Conservation (phyloP, 1,139 yeast species). For the Blastobotrys petasosporus region DNA sequence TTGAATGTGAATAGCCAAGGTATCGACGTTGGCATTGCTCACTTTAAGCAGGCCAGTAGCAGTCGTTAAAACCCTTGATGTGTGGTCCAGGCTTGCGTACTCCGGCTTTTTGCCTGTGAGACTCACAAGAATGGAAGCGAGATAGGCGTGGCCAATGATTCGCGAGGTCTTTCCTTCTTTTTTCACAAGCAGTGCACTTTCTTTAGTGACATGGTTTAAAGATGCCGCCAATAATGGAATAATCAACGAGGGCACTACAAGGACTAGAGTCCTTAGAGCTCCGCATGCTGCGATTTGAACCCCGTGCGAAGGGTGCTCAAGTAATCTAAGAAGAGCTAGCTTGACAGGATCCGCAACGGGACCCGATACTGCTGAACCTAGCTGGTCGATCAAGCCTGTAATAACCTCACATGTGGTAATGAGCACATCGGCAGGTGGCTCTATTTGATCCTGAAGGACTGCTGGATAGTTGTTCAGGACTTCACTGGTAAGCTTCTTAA, state of each 20-base stretch:
- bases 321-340: conserved; percentile 18
- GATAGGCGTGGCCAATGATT: conserved; percentile 29
- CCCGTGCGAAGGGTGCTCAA: conserved; percentile 18
- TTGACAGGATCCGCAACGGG: conserved; percentile 21
- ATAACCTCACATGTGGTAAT: conserved; percentile 27
- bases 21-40: conserved; percentile 27
- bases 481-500: conserved; percentile 27
- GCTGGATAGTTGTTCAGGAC: conserved; percentile 27
- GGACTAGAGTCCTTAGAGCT: conserved; percentile 21
- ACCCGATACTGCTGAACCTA: conserved; percentile 33
- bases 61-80: conserved; percentile 31
- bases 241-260: conserved; percentile 26
- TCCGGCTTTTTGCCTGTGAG: conserved; percentile 30
- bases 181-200: conserved; percentile 23
- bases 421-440: conserved; percentile 25
- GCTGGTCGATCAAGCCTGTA: conserved; percentile 22
- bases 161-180: conserved; percentile 19
- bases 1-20: conserved; percentile 30
- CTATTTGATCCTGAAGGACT: conserved; percentile 21
- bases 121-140: conserved; percentile 26
- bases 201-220: conserved; percentile 26
- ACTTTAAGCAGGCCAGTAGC: conserved; percentile 32
- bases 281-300: conserved; percentile 21
- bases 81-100: conserved; percentile 32
- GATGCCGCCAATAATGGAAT: conserved; percentile 25